Conservation (phyloP, 2,329 filamentous ascomycete species). For the Microsporum audouinii region DNA sequence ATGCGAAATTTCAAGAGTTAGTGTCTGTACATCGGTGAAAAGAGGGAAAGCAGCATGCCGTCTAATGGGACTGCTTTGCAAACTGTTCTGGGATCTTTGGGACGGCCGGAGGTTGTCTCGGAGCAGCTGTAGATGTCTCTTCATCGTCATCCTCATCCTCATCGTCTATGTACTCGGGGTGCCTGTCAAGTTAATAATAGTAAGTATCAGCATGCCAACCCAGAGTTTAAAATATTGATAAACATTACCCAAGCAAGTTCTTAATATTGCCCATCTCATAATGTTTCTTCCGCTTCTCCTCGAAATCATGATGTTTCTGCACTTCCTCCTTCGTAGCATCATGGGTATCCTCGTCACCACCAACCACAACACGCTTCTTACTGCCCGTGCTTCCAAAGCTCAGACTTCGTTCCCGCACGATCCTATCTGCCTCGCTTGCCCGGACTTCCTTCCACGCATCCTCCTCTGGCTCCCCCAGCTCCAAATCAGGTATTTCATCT, state of each 20-base stretch:
- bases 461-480: slow-evolving; percentile 85
- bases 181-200: slow-evolving; percentile 25
- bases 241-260: slow-evolving; percentile 60
- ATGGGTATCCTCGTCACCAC: slow-evolving; percentile 33
- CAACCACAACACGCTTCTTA: slow-evolving; percentile 70
- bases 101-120: slow-evolving; percentile 21
- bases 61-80: slow-evolving; percentile 3
- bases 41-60: background rate
- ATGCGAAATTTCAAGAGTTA: background rate
- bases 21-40: background rate
- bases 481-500: slow-evolving; percentile 72
- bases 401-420: slow-evolving; percentile 31
- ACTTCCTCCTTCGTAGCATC: slow-evolving; percentile 55
- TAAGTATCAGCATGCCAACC: background rate
- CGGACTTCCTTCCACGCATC: slow-evolving; percentile 23
- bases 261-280: slow-evolving; percentile 98
- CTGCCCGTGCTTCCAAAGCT: slow-evolving; percentile 30
- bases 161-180: slow-evolving; percentile 51
- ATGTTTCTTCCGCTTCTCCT: slow-evolving; percentile 84
- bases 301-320: slow-evolving; percentile 87
- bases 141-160: slow-evolving; percentile 4
- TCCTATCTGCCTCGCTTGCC: slow-evolving; percentile 34
- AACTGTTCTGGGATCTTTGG: slow-evolving; percentile 24
- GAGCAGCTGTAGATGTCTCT: background rate
- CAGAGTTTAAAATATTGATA: background rate